Evolutionary conservation across 2,329 filamentous ascomycete species (phyloP).

Genomic region (Stagonosporopsis rhizophila): DNA sequence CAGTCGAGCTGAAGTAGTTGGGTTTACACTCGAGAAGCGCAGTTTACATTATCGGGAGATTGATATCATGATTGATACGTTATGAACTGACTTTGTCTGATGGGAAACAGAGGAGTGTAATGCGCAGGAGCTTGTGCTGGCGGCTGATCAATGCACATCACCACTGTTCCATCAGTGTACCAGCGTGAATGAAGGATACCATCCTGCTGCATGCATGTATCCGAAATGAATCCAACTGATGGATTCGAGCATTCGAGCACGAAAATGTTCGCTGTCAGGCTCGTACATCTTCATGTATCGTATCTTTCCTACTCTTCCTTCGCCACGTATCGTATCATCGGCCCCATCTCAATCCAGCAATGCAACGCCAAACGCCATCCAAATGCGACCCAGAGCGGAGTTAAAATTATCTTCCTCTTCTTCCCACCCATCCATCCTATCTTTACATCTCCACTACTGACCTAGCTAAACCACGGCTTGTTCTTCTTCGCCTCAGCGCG

Average conservation of each 20-base stretch:
- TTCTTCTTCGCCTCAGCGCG: slow-evolving; percentile 33
- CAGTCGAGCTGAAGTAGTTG: too few species aligned
- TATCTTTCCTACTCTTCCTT: neutral
- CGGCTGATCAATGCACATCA: neutral
- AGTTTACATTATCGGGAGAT: too few species aligned
- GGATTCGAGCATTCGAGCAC: too few species aligned
- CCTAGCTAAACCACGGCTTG: slow-evolving; percentile 31
- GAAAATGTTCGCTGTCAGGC: neutral
- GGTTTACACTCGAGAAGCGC: too few species aligned
- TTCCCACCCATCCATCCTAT: neutral
- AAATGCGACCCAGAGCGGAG: slow-evolving; percentile 13
- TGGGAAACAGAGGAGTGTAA: too few species aligned
- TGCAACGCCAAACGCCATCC: slow-evolving; percentile 6
- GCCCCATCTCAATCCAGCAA: neutral
- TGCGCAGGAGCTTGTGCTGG: too few species aligned
- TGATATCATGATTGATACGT: too few species aligned
- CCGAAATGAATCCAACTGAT: neutral
- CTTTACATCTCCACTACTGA: neutral
- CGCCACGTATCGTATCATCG: neutral
- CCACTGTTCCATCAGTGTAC: neutral
- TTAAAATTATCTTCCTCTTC: neutral
- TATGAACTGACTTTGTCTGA: too few species aligned
- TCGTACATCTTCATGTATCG: neutral
- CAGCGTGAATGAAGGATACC: too few species aligned
- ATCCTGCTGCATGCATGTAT: too few species aligned